These are phyloP conservation scores for Fraxinus angustifolia DNA, from an alignment of 305 asterid species.

Conservation along the genomic window DNA sequence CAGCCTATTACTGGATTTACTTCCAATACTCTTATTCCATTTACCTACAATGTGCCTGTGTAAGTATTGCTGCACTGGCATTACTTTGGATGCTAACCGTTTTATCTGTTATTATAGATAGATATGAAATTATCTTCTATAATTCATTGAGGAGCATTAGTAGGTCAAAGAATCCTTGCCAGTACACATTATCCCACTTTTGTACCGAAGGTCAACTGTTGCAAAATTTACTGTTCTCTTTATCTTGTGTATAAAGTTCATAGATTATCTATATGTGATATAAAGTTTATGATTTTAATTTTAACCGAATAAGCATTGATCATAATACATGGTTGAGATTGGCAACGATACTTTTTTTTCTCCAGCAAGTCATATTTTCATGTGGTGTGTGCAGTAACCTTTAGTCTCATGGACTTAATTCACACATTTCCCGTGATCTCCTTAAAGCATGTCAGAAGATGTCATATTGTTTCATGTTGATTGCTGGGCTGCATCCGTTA, in stretches of 20 bases:
- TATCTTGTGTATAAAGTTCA: not conserved
- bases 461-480: not conserved
- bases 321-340: not conserved
- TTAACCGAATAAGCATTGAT: not conserved
- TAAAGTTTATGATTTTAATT: not conserved
- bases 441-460: not conserved
- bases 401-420: not conserved
- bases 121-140: not conserved
- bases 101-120: not conserved
- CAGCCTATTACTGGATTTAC: conserved; percentile 57
- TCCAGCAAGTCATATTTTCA: not conserved
- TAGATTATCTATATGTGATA: not conserved
- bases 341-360: not conserved
- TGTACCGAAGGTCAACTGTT: not conserved
- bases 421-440: not conserved
- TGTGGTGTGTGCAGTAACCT: not conserved
- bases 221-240: not conserved
- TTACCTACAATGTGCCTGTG: conserved; percentile 78
- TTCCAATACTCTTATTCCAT: conserved; percentile 61
- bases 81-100: not conserved
- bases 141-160: not conserved
- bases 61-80: conserved; percentile 37
- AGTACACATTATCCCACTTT: not conserved
- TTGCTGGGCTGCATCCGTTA: not conserved
- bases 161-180: not conserved